These are phyloP conservation scores for Pseudonitzschia multistriata DNA, from an alignment of 108 stramenopile species.

Conservation along the genomic window DNA sequence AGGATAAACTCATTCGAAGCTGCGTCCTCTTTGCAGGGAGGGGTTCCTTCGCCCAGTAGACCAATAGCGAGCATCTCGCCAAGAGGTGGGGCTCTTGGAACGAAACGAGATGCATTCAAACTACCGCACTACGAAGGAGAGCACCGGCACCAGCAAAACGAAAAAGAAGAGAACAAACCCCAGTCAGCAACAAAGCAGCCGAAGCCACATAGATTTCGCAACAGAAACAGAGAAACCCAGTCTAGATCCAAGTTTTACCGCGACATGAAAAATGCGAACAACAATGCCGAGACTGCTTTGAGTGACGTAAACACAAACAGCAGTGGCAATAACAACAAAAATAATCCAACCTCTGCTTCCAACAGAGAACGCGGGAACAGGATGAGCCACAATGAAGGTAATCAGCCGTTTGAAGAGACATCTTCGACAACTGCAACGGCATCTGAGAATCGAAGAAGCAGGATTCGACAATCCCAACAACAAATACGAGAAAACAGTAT, in stretches of 20 bases:
- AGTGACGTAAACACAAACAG: neutral
- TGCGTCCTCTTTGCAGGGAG: constrained; percentile 1
- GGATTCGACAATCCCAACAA: constrained; percentile 28
- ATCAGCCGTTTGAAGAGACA: neutral
- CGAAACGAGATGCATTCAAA: constrained; percentile 11
- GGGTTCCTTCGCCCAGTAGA: constrained; percentile 8
- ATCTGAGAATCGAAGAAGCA: constrained; percentile 28
- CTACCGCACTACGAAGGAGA: neutral
- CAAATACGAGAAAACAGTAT: constrained; percentile 12
- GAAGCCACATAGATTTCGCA: neutral
- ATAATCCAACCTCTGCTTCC: neutral
- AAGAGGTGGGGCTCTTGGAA: neutral
- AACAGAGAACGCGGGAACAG: neutral
- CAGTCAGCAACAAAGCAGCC: neutral
- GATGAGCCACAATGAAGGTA: neutral
- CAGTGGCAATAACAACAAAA: neutral
- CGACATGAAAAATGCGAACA: neutral
- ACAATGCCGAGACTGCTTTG: neutral
- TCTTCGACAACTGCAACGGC: constrained; percentile 21
- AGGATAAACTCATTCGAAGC: constrained; percentile 31
- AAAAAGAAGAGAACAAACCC: neutral
- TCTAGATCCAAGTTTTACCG: neutral
- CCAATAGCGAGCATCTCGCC: neutral
- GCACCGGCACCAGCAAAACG: neutral
- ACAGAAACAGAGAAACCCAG: neutral